phyloP scores from a whole-genome alignment of 1,284 basidiomycete genomes.

The Malassezia caprae region DNA sequence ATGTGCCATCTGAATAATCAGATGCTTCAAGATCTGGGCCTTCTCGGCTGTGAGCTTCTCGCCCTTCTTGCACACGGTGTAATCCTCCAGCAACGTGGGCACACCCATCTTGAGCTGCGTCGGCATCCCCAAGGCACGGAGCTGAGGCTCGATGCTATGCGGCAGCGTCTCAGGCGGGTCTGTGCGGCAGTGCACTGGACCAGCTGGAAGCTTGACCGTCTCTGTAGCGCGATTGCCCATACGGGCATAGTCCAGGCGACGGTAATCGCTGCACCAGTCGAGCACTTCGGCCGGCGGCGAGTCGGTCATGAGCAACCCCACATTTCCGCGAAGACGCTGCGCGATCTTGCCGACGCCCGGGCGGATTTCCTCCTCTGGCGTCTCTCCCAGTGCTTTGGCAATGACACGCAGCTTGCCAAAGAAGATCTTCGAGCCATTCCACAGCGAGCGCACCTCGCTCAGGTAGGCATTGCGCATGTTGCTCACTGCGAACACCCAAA shows the following conservation, averaged over 20 bases:
- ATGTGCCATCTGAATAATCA: slow-evolving; percentile 38
- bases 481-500: slow-evolving; percentile 88
- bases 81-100: slow-evolving; percentile 64
- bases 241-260: slow-evolving; percentile 81
- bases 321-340: slow-evolving; percentile 82
- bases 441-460: slow-evolving; percentile 81
- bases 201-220: slow-evolving; percentile 65
- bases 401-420: slow-evolving; percentile 86
- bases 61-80: slow-evolving; percentile 74
- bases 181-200: slow-evolving; percentile 31
- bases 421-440: slow-evolving; percentile 75
- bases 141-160: slow-evolving; percentile 90
- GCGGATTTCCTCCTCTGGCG: slow-evolving; percentile 74
- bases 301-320: slow-evolving; percentile 85
- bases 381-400: slow-evolving; percentile 86
- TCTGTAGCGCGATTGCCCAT: slow-evolving; percentile 69
- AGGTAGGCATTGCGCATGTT: slow-evolving; percentile 89
- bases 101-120: slow-evolving; percentile 79
- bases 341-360: slow-evolving; percentile 70
- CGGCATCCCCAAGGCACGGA: slow-evolving; percentile 77
- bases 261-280: slow-evolving; percentile 88
- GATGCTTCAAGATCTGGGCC: slow-evolving; percentile 46
- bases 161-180: slow-evolving; percentile 62
- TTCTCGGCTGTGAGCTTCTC: slow-evolving; percentile 64
- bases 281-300: slow-evolving; percentile 74